Percentiles rank a stretch among this genome's conserved stretches.
Conservation (phyloP, 768 basidiomycete genomes). For the Amanita rimosa region DNA sequence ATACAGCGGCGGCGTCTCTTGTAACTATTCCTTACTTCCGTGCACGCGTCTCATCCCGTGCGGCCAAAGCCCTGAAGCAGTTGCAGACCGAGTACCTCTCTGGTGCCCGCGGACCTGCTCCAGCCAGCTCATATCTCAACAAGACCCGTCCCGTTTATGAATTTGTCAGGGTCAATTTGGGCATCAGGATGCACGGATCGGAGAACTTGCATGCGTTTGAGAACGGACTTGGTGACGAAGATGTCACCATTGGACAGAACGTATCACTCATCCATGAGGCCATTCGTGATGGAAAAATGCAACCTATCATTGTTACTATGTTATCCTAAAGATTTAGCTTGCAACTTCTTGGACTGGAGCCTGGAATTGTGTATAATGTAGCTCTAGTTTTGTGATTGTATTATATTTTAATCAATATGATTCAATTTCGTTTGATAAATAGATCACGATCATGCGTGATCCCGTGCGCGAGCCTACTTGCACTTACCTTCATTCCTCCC, state of each 20-base stretch:
- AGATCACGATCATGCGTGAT: not conserved
- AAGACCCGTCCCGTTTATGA: constrained; percentile 67
- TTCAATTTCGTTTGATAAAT: not conserved
- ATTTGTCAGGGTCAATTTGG: constrained; percentile 59
- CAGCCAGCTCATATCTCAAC: constrained; percentile 57
- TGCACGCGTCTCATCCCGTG: constrained; percentile 34
- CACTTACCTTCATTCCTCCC: constrained; percentile 1
- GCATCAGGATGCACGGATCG: constrained; percentile 71
- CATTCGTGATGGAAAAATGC: constrained; percentile 43
- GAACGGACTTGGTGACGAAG: constrained; percentile 56
- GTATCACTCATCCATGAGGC: constrained; percentile 71
- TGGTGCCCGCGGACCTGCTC: constrained; percentile 47
- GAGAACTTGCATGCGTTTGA: constrained; percentile 56
- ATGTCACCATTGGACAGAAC: constrained; percentile 59
- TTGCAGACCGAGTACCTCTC: constrained; percentile 47
- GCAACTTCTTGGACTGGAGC: too few species aligned
- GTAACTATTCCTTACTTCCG: constrained; percentile 44
- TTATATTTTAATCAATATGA: not conserved
- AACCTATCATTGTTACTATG: constrained; percentile 29
- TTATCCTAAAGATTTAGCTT: constrained; percentile 20
- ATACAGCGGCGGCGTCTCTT: constrained; percentile 19
- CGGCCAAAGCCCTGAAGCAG: constrained; percentile 31
- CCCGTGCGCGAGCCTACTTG: not conserved
- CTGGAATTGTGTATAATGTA: not conserved
- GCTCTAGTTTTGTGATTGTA: not conserved